These are phyloP conservation scores for Pichia sp. DNA, from an alignment of 1,139 yeast species.

Conservation along the genomic window DNA sequence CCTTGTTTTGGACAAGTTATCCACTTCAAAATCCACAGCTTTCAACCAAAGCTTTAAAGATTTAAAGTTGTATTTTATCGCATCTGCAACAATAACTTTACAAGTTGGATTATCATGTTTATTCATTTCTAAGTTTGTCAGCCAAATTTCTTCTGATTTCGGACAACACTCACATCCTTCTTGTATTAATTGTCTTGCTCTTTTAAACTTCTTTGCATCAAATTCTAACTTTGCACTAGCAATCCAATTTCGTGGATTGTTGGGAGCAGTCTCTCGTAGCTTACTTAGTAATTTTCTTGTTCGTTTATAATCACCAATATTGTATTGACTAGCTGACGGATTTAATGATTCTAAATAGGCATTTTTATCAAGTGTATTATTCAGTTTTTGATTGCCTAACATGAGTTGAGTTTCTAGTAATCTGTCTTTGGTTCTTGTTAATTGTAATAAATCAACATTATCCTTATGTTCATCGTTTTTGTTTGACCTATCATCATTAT, in stretches of 20 bases:
- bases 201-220: slow-evolving; percentile 46
- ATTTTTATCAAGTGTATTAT: slow-evolving; percentile 17
- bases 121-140: slow-evolving; percentile 71
- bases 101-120: slow-evolving; percentile 39
- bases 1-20: slow-evolving; percentile 42
- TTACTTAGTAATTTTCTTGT: slow-evolving; percentile 60
- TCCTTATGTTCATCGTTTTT: no score
- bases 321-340: slow-evolving; percentile 20
- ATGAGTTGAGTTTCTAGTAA: slow-evolving; percentile 44
- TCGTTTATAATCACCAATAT: slow-evolving; percentile 49
- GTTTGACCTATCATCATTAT: background rate
- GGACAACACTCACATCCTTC: slow-evolving; percentile 75
- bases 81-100: slow-evolving; percentile 59
- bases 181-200: slow-evolving; percentile 56
- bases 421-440: slow-evolving; percentile 49
- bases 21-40: slow-evolving; percentile 63
- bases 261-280: slow-evolving; percentile 66
- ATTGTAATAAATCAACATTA: slow-evolving; percentile 39
- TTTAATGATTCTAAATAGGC: slow-evolving; percentile 20
- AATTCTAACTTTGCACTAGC: slow-evolving; percentile 80
- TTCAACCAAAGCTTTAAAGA: slow-evolving; percentile 67
- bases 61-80: slow-evolving; percentile 48
- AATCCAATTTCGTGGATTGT: slow-evolving; percentile 77
- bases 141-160: slow-evolving; percentile 69
- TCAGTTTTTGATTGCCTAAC: slow-evolving; percentile 12